Base-by-base conservation (phyloP, 495 filamentous ascomycete genomes). In the Annulohypoxylon maeteangense region DNA sequence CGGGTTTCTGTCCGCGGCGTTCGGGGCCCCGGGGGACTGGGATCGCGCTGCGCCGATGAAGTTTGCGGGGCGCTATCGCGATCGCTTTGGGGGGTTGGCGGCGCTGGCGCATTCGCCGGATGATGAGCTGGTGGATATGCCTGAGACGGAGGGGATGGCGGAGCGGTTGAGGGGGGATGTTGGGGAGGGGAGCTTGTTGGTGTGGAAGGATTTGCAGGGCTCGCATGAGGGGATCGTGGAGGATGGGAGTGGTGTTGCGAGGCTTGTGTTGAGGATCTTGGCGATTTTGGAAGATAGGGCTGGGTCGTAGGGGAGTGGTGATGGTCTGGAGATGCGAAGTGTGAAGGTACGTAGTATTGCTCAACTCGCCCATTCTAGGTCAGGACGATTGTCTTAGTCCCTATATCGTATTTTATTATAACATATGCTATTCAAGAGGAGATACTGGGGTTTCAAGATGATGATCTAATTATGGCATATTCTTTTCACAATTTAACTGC, bases 81-180 rank as follows among this genome's bases (percentile, higher is more conserved):
- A 62, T 75, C 80, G 8, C 82, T 85, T 86, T 67, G 67, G 32
- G 64, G 77, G 54, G 79, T 70, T 87, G 29, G 85, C 86, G 45
- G 82, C 91, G 20, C 68, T 94, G 54, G 87, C 82, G 16, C 84
- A 89, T 50, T 91, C 89, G 31, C 66, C 70, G 6, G 84, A 85
- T 7, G 91, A 93, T 79, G 84, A 84, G 62, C 72, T 92, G 4
- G 72, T 80, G 6, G 71, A 88, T 89, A 61, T 86, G 87, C 76
- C 74, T 57, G 80, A 82, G 77, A 57, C 89, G 89, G 80, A 78
- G 74, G 59, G 31, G 83, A 92, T 87, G 75, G 72, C 53, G 62
- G 79, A 47, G 75, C 61, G 59, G 20, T 67, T 80, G 45, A 70
- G 53, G 65, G 50, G 11, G 59, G 76, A 78, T 36, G 1, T 38